Conservation (phyloP, 805 yeast genomes). For the Yarrowia keelungensis region DNA sequence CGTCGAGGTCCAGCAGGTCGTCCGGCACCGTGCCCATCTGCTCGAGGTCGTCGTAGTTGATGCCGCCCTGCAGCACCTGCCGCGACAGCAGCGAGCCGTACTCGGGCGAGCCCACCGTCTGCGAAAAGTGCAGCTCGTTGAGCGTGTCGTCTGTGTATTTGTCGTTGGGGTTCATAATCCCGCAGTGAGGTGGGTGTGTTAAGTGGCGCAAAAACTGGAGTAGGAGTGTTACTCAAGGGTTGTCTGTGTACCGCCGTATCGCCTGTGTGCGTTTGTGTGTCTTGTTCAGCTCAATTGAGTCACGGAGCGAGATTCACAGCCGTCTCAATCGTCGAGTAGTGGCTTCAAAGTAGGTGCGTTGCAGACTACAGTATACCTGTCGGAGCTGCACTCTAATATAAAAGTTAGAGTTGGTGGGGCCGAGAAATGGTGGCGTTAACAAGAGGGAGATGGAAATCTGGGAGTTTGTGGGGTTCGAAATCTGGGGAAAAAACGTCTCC, state of each 20-base stretch:
- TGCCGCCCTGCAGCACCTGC: conserved; percentile 30
- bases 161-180: conserved; percentile 39
- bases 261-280: not conserved
- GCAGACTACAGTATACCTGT: not conserved
- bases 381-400: conserved; percentile 3
- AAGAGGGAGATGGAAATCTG: not conserved
- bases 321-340: too few relatives aligned
- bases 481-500: too few relatives aligned
- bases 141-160: conserved; percentile 39
- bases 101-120: conserved; percentile 37
- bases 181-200: not conserved
- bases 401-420: conserved; percentile 36
- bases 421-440: conserved; percentile 35
- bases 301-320: too few relatives aligned
- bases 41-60: conserved; percentile 39
- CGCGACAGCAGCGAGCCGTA: conserved; percentile 35
- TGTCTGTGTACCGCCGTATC: too few relatives aligned
- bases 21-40: conserved; percentile 23
- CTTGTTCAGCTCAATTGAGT: too few relatives aligned
- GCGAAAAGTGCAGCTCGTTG: conserved; percentile 36
- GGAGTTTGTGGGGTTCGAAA: too few relatives aligned
- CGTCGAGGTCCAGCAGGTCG: conserved; percentile 46
- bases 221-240: too few relatives aligned
- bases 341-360: not conserved
- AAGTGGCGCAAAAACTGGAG: too few relatives aligned